Evolutionary conservation across 1,284 basidiomycete genomes (phyloP).

Genomic region (Sanguinoderma infundibulare): DNA sequence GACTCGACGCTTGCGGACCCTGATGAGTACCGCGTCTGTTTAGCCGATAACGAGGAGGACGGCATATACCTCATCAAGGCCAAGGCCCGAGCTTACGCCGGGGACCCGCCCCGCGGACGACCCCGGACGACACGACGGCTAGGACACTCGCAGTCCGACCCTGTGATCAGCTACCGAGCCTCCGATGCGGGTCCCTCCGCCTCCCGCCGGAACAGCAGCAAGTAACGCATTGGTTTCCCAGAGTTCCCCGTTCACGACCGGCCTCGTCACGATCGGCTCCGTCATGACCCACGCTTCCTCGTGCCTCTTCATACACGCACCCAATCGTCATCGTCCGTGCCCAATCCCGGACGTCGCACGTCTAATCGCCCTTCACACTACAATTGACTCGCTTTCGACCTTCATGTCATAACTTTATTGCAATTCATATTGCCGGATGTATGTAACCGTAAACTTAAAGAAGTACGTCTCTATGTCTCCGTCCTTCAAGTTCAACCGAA

Average conservation of each 20-base stretch:
- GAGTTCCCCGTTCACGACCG: conserved; percentile 1
- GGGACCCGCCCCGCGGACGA: conserved; percentile 35
- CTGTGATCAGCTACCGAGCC: conserved; percentile 30
- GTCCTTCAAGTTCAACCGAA: neutral
- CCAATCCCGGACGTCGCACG: conserved; percentile 18
- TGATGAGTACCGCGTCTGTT: conserved; percentile 25
- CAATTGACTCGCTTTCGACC: conserved; percentile 24
- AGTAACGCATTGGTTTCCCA: conserved; percentile 11
- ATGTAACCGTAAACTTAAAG: conserved; percentile 19
- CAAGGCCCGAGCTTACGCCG: conserved; percentile 21
- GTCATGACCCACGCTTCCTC: conserved; percentile 10
- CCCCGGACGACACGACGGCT: conserved; percentile 33
- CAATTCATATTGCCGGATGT: conserved; percentile 21
- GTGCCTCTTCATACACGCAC: neutral
- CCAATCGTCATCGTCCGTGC: conserved; percentile 12
- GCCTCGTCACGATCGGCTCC: conserved; percentile 2
- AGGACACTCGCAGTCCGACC: conserved; percentile 40
- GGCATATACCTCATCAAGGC: conserved; percentile 32
- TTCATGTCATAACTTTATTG: conserved; percentile 22
- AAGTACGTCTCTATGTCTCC: conserved; percentile 7
- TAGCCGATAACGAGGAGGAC: conserved; percentile 38
- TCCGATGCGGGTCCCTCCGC: conserved; percentile 21
- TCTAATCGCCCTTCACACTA: conserved; percentile 16
- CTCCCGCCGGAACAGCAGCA: conserved; percentile 27
- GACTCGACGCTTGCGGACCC: conserved; percentile 29